Conservation (phyloP, 257 asterid species). For the Ligustrum vulgare region DNA sequence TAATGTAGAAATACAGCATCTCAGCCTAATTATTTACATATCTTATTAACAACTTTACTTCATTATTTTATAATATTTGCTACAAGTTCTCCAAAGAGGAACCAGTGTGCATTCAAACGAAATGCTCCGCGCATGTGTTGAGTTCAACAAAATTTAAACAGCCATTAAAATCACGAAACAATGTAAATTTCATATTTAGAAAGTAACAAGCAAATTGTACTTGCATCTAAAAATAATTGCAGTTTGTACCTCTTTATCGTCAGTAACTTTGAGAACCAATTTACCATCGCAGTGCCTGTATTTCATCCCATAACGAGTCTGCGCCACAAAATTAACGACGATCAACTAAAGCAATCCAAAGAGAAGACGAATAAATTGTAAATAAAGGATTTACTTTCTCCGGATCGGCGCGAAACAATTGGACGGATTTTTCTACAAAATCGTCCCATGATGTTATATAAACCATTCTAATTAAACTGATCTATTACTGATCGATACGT, state of each 20-base stretch:
- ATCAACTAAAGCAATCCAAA: conserved; percentile 10
- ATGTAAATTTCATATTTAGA: background rate
- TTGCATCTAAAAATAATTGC: background rate
- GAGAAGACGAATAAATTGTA: background rate
- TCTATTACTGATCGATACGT: background rate
- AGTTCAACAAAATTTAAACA: background rate
- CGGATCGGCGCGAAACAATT: conserved; percentile 70
- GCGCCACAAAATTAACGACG: conserved; percentile 19
- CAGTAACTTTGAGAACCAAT: conserved; percentile 90
- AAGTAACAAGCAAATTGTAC: background rate
- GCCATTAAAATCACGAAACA: background rate
- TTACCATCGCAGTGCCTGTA: conserved; percentile 89
- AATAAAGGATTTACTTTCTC: conserved; percentile 42
- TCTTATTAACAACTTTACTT: background rate
- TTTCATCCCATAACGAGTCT: conserved; percentile 86
- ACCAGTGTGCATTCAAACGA: background rate
- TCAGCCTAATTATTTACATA: background rate
- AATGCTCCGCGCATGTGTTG: background rate
- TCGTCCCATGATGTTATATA: conserved; percentile 81
- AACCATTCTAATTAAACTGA: conserved; percentile 46
- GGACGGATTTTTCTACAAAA: conserved; percentile 68
- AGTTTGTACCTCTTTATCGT: conserved; percentile 63
- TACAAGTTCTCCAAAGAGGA: background rate
- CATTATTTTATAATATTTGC: background rate
- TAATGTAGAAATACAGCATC: background rate